These are phyloP conservation scores for Crithidia expoeki DNA, from an alignment of 208 protist species.

Conservation along the genomic window DNA sequence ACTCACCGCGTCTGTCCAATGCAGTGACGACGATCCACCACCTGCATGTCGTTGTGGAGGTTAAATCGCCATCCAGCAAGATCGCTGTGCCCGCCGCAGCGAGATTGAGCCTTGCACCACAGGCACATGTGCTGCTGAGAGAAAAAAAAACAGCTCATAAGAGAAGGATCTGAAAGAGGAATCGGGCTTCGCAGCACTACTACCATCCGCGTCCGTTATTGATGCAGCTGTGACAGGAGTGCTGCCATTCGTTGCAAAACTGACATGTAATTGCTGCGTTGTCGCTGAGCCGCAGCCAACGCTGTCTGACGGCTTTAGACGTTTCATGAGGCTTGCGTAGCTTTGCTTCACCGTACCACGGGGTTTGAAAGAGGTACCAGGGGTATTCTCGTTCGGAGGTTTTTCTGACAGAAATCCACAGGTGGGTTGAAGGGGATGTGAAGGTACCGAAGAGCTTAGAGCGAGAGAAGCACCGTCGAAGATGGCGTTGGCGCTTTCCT, in stretches of 20 bases:
- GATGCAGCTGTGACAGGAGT: no score
- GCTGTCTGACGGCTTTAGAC: no score
- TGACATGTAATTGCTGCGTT: no score
- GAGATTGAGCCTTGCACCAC: slow-evolving; percentile 97
- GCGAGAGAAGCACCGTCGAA: background rate
- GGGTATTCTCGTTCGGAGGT: background rate
- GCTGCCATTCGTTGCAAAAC: no score
- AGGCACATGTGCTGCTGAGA: slow-evolving; percentile 92
- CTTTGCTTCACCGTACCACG: background rate
- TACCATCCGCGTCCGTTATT: background rate
- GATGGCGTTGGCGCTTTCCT: slow-evolving; percentile 4
- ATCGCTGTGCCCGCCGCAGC: slow-evolving; percentile 95
- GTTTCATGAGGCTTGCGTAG: background rate
- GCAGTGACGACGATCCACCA: slow-evolving; percentile 89
- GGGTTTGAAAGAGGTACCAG: background rate
- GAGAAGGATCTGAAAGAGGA: no score
- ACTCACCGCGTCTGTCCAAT: slow-evolving; percentile 95
- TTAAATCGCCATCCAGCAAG: slow-evolving; percentile 96
- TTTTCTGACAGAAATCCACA: background rate
- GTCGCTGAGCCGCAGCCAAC: no score
- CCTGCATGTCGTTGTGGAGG: slow-evolving; percentile 95
- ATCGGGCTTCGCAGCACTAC: no score
- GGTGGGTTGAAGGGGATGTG: no score
- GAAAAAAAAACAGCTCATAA: slow-evolving; percentile 87
- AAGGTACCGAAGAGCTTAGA: background rate